Conservation (phyloP, 1,284 basidiomycete genomes). For the Uromyces viciae-fabae region DNA sequence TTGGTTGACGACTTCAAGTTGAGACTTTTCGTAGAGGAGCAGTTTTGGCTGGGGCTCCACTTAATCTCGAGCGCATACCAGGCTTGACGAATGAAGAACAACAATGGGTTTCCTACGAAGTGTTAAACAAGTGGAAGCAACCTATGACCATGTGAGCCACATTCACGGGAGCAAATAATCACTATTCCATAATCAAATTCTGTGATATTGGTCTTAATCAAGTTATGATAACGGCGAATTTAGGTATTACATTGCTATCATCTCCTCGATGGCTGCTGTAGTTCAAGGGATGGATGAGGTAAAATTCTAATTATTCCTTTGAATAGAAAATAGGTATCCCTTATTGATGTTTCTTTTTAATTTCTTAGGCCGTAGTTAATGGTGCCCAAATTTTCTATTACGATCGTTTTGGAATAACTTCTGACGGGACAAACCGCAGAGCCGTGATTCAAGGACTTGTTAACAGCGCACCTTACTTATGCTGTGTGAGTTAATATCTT, state of each 20-base stretch:
- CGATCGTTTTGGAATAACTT: constrained; percentile 20
- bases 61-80: constrained; percentile 61
- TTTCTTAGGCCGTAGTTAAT: constrained; percentile 24
- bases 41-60: constrained; percentile 63
- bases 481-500: constrained; percentile 50
- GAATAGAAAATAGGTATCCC: background rate
- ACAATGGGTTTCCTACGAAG: constrained; percentile 3
- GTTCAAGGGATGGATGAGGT: constrained; percentile 54
- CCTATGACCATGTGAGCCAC: constrained; percentile 27
- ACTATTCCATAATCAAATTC: background rate
- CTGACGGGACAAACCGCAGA: constrained; percentile 42
- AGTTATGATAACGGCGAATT: background rate
- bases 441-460: constrained; percentile 64
- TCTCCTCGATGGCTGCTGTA: constrained; percentile 53
- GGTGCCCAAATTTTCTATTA: constrained; percentile 39
- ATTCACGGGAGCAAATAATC: too few relatives aligned
- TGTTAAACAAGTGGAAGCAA: constrained; percentile 23
- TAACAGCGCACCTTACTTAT: constrained; percentile 70
- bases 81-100: constrained; percentile 62
- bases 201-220: too few relatives aligned
- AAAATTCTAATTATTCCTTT: background rate
- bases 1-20: background rate
- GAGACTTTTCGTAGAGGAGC: constrained; percentile 64
- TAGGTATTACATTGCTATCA: constrained; percentile 50
- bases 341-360: background rate